Percentiles rank a stretch among this genome's conserved stretches.
Evolutionary conservation across 768 basidiomycete species (phyloP).

Genomic region (Panellus pusillus): DNA sequence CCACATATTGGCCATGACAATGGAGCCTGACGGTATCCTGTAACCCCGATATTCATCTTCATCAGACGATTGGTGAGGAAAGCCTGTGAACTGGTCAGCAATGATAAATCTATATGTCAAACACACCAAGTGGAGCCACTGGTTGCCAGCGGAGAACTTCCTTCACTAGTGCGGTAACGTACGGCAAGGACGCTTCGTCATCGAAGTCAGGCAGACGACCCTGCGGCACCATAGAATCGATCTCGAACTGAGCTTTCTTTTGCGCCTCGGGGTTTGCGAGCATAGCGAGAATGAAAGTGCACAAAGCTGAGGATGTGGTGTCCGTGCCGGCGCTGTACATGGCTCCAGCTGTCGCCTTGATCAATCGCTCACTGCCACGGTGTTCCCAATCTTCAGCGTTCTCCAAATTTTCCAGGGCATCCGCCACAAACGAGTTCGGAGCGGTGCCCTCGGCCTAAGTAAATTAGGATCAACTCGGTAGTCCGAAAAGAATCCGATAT

Average conservation of each 20-base stretch:
- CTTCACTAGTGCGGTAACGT: constrained; percentile 36
- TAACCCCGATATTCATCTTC: constrained; percentile 31
- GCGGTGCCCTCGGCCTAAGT: constrained; percentile 12
- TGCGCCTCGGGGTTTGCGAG: constrained; percentile 36
- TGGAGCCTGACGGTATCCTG: constrained; percentile 29
- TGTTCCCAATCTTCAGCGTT: neutral
- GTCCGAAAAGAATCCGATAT: neutral
- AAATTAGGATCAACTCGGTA: constrained; percentile 6
- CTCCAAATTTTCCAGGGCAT: neutral
- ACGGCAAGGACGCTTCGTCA: constrained; percentile 34
- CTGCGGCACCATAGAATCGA: constrained; percentile 34
- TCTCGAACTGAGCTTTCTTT: constrained; percentile 35
- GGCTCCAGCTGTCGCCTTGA: neutral
- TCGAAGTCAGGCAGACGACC: constrained; percentile 35
- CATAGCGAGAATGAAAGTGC: constrained; percentile 39
- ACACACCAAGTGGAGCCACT: constrained; percentile 35
- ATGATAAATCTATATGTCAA: neutral
- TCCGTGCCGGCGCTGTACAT: constrained; percentile 30
- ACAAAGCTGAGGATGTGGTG: constrained; percentile 34
- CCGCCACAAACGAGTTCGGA: neutral
- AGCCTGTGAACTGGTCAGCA: neutral
- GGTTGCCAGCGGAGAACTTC: constrained; percentile 37
- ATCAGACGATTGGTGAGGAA: constrained; percentile 2
- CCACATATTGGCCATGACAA: constrained; percentile 32
- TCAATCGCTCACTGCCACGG: constrained; percentile 3